phyloP scores from a whole-genome alignment of 2,329 filamentous ascomycete species.

The Fusarium tupiense region DNA sequence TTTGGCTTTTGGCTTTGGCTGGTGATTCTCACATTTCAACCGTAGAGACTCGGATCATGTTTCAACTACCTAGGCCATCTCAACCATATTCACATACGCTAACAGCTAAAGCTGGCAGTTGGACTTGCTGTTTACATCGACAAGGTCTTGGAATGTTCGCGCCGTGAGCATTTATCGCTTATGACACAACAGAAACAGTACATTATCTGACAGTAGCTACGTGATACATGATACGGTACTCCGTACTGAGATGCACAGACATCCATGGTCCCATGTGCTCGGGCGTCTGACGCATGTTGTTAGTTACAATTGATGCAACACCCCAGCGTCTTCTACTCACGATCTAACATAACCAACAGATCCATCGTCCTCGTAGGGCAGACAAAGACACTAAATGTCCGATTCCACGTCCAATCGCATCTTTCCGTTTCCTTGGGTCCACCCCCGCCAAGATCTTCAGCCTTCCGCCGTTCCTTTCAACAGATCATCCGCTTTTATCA shows the following conservation, averaged over 20 bases:
- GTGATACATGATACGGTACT: neutral
- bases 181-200: neutral
- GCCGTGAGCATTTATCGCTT: neutral
- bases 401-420: slow-evolving; percentile 17
- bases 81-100: neutral
- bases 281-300: neutral
- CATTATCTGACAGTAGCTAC: neutral
- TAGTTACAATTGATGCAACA: neutral
- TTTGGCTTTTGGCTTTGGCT: neutral
- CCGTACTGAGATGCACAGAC: neutral
- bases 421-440: neutral
- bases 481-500: neutral
- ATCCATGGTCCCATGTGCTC: neutral
- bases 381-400: neutral
- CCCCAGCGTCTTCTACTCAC: neutral
- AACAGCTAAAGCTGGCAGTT: neutral
- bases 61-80: neutral
- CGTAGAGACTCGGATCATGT: neutral
- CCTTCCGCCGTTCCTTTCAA: neutral
- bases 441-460: slow-evolving; percentile 15
- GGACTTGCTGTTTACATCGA: neutral
- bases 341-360: neutral
- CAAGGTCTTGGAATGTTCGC: neutral
- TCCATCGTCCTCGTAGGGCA: slow-evolving; percentile 4
- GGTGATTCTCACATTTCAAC: neutral